Conservation (phyloP, 2,329 filamentous ascomycete genomes). For the Pestalotiopsis fici region DNA sequence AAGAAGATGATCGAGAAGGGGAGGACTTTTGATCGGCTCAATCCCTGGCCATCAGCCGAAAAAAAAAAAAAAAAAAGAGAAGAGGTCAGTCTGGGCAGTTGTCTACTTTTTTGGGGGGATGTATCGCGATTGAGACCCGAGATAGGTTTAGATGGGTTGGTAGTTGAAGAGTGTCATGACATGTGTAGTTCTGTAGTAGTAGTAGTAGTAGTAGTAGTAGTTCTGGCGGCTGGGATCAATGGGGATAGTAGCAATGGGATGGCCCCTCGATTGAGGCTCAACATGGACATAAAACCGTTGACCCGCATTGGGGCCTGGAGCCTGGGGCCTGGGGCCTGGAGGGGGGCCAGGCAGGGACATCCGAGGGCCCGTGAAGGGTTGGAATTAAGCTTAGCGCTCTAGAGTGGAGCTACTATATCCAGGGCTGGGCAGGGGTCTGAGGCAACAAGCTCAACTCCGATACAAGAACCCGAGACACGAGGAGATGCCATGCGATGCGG, state of each 20-base stretch:
- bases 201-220: too few relatives aligned
- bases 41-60: not conserved
- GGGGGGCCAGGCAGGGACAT: not conserved
- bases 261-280: not conserved
- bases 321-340: too few relatives aligned
- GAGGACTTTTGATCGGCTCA: not conserved
- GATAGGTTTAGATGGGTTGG: not conserved
- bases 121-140: not conserved
- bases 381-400: slow-evolving; percentile 1
- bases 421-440: slow-evolving; percentile 6
- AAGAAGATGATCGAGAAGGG: not conserved
- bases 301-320: too few relatives aligned
- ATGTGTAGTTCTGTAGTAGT: not conserved
- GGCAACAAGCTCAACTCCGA: not conserved
- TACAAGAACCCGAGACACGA: slow-evolving; percentile 6
- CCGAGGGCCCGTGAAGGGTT: not conserved
- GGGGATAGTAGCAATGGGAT: too few relatives aligned
- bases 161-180: not conserved
- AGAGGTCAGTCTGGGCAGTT: not conserved
- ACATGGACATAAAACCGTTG: not conserved
- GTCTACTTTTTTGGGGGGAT: not conserved
- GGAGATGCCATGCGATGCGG: not conserved
- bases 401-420: not conserved
- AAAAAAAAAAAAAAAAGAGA: too few relatives aligned
- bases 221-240: too few relatives aligned